Evolutionary conservation across 345 rosid species (phyloP).

Genomic region (Mangifera indica): DNA sequence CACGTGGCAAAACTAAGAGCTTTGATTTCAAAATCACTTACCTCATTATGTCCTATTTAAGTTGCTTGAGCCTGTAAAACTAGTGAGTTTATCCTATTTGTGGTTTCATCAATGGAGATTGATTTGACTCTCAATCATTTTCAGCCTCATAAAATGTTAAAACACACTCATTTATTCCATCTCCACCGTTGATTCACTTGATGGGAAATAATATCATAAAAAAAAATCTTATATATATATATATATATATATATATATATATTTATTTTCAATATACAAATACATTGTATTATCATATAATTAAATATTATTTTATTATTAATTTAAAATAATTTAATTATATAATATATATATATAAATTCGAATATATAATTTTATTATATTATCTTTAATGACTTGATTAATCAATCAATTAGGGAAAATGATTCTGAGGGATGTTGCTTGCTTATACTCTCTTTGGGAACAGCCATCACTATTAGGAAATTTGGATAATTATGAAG

Average conservation of each 20-base stretch:
- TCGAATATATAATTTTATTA: no score
- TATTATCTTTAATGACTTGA: neutral
- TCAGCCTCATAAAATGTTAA: conserved; percentile 3
- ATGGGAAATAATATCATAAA: no score
- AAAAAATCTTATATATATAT: no score
- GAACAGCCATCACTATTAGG: neutral
- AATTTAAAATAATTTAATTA: no score
- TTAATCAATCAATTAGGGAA: neutral
- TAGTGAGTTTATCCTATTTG: conserved; percentile 9
- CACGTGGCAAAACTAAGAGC: conserved; percentile 9
- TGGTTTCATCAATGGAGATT: conserved; percentile 20
- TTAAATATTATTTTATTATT: no score
- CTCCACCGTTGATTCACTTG: conserved; percentile 26
- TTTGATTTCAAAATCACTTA: conserved; percentile 27
- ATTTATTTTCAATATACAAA: no score
- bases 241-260: no score
- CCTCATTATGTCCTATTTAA: conserved; percentile 27
- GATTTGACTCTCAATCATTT: conserved; percentile 28
- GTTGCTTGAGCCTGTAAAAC: conserved; percentile 27
- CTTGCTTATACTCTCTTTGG: neutral
- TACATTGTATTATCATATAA: no score
- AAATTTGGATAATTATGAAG: no score
- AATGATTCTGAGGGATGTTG: neutral
- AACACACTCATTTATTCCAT: conserved; percentile 10
- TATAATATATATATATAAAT: no score